These are phyloP conservation scores for Lentinula sp. DNA, from an alignment of 768 basidiomycete genomes.

Conservation along the genomic window DNA sequence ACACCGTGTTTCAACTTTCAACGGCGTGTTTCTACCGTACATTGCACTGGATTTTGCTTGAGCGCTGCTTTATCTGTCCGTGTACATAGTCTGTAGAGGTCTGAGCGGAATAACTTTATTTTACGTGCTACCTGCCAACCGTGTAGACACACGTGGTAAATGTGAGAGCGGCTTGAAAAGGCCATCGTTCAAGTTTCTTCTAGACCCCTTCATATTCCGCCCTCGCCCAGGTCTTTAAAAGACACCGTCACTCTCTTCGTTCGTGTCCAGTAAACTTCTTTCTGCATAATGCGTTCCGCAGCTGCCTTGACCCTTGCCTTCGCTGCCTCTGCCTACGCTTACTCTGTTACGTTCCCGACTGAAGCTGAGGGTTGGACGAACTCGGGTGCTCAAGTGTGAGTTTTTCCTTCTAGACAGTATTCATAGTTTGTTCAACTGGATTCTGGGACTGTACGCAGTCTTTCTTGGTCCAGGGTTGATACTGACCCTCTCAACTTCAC, in stretches of 20 bases:
- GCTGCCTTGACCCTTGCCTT: conserved; percentile 39
- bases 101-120: neutral
- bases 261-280: neutral
- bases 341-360: conserved; percentile 51
- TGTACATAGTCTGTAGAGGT: neutral
- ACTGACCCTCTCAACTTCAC: conserved; percentile 71
- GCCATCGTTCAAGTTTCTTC: neutral
- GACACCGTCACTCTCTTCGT: conserved; percentile 9
- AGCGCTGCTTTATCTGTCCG: neutral
- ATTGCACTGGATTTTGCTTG: neutral
- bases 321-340: conserved; percentile 56
- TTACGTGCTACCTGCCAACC: neutral
- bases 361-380: conserved; percentile 46
- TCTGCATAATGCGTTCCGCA: conserved; percentile 35
- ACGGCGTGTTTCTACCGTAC: neutral
- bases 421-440: neutral
- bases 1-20: neutral
- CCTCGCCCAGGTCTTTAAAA: conserved; percentile 3
- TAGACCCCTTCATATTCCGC: neutral
- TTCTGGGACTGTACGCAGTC: conserved; percentile 16
- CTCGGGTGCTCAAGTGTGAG: conserved; percentile 42
- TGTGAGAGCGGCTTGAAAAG: neutral
- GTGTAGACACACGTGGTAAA: neutral
- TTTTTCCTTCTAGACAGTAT: neutral
- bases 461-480: conserved; percentile 58